Evolutionary conservation across 2,329 filamentous ascomycete genomes (phyloP).

Genomic region (Bertia moriformis): DNA sequence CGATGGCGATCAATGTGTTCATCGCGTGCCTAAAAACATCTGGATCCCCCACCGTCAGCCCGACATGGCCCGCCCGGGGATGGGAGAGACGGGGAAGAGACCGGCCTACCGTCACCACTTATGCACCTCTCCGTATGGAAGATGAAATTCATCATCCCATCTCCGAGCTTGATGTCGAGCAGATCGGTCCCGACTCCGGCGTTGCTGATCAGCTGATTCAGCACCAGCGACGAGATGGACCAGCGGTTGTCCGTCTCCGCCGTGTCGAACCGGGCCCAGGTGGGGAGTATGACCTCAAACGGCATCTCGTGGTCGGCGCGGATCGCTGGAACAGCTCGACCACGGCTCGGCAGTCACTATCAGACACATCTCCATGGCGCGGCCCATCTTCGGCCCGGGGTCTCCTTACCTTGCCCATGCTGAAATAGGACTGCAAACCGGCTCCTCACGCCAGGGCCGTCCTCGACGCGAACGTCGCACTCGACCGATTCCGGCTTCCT

Average conservation of each 20-base stretch:
- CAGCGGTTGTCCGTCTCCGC: slow-evolving; percentile 54
- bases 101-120: slow-evolving; percentile 47
- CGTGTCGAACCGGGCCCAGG: slow-evolving; percentile 62
- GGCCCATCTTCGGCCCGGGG: slow-evolving; percentile 2
- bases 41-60: slow-evolving; percentile 15
- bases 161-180: slow-evolving; percentile 61
- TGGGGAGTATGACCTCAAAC: slow-evolving; percentile 60
- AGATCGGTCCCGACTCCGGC: slow-evolving; percentile 66
- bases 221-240: slow-evolving; percentile 55
- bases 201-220: slow-evolving; percentile 63
- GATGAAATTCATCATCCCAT: slow-evolving; percentile 57
- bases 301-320: slow-evolving; percentile 65
- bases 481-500: slow-evolving; percentile 58
- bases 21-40: slow-evolving; percentile 68
- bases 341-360: background rate
- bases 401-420: slow-evolving; percentile 48
- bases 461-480: slow-evolving; percentile 62
- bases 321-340: slow-evolving; percentile 32
- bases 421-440: slow-evolving; percentile 61
- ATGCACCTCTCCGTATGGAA: slow-evolving; percentile 70
- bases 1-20: slow-evolving; percentile 65
- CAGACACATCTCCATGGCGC: background rate
- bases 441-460: slow-evolving; percentile 56
- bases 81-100: slow-evolving; percentile 1
- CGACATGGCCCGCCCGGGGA: slow-evolving; percentile 4